A percentile compares a stretch with the other conserved stretches of the same genome.
These are phyloP conservation scores for Syncephalis plumigaleata DNA, from an alignment of 371 early-diverging fungal species.

Conservation along the genomic window DNA sequence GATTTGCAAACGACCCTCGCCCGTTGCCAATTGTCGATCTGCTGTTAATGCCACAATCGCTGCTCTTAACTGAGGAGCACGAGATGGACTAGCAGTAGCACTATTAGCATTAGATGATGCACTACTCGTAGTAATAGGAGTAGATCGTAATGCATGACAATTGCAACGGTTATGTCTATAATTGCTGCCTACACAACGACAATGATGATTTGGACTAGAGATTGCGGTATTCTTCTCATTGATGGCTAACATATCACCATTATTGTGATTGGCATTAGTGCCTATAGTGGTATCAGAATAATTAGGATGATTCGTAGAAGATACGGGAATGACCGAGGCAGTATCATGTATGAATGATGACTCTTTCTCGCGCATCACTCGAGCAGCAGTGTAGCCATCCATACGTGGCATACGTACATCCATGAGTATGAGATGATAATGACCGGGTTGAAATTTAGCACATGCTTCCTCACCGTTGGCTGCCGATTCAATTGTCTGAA, in stretches of 20 bases:
- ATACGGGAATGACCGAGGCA: no score
- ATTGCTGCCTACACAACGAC: not conserved
- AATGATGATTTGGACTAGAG: not conserved
- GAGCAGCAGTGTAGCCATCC: constrained; percentile 63
- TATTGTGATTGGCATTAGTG: no score
- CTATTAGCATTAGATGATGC: not conserved
- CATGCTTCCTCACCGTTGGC: constrained; percentile 59
- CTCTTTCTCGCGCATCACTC: constrained; percentile 46
- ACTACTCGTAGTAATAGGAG: not conserved
- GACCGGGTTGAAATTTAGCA: constrained; percentile 31
- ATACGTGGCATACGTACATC: constrained; percentile 67
- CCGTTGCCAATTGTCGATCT: not conserved
- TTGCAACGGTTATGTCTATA: not conserved
- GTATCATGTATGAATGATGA: no score
- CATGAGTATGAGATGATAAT: constrained; percentile 58
- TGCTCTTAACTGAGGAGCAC: not conserved
- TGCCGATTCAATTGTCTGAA: not conserved
- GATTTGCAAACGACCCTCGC: not conserved
- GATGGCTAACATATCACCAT: no score
- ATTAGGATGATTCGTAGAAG: no score
- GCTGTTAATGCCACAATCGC: not conserved
- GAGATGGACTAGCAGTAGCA: not conserved
- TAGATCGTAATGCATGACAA: not conserved
- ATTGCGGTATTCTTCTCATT: no score
- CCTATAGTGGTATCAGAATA: no score